Evolutionary conservation across 768 basidiomycete genomes (phyloP).

Genomic region (Gelatoporia subvermispora): DNA sequence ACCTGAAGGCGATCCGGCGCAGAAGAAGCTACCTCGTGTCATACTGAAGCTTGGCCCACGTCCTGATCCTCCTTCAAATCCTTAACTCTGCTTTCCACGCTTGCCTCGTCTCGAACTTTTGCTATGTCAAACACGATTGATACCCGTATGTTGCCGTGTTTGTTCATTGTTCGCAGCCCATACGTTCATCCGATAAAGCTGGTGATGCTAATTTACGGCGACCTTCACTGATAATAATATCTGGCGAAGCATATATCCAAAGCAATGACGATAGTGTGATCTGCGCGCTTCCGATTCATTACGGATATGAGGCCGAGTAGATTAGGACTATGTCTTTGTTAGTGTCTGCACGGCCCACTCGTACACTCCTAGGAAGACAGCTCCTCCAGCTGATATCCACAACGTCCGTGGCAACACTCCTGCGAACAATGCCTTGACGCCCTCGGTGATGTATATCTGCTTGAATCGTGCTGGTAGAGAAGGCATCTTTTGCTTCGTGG

Average conservation of each 20-base stretch:
- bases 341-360: slow-evolving; percentile 68
- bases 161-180: too few species aligned
- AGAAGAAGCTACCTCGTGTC: slow-evolving; percentile 50
- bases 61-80: slow-evolving; percentile 6
- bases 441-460: slow-evolving; percentile 70
- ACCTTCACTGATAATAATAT: too few species aligned
- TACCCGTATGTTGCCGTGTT: too few species aligned
- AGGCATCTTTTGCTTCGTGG: slow-evolving; percentile 44
- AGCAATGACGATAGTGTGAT: too few species aligned
- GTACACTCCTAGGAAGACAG: slow-evolving; percentile 96
- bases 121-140: too few species aligned
- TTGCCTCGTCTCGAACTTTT: too few species aligned
- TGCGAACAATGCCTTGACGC: slow-evolving; percentile 69
- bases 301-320: background rate
- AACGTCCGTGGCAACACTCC: slow-evolving; percentile 89
- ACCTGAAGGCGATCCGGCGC: slow-evolving; percentile 9
- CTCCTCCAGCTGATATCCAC: slow-evolving; percentile 96
- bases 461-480: slow-evolving; percentile 52
- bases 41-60: slow-evolving; percentile 48
- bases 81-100: too few species aligned
- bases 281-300: too few species aligned
- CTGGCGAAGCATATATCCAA: too few species aligned
- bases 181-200: too few species aligned
- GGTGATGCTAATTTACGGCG: too few species aligned
- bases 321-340: slow-evolving; percentile 20